These are phyloP conservation scores for Pseudogymnoascus sp. DNA, from an alignment of 2,329 filamentous ascomycete genomes.

Conservation along the genomic window DNA sequence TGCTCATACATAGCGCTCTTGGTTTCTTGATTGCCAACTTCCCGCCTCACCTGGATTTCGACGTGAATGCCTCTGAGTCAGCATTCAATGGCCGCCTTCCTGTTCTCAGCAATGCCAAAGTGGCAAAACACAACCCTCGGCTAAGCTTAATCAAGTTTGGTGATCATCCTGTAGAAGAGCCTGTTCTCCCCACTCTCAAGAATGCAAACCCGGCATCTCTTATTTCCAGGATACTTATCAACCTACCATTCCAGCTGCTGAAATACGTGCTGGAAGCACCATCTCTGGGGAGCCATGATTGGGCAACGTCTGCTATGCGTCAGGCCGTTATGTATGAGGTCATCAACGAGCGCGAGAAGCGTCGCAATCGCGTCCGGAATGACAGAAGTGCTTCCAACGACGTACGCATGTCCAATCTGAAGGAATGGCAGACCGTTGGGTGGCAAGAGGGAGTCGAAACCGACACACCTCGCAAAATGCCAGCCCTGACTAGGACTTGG, in stretches of 20 bases:
- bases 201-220: slow-evolving; percentile 38
- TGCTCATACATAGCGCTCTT: slow-evolving; percentile 48
- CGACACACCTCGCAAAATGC: slow-evolving; percentile 11
- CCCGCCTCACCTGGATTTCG: slow-evolving; percentile 52
- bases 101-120: slow-evolving; percentile 23
- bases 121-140: slow-evolving; percentile 41
- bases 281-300: slow-evolving; percentile 45
- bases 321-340: slow-evolving; percentile 43
- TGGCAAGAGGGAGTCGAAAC: slow-evolving; percentile 28
- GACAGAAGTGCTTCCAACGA: slow-evolving; percentile 21
- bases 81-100: slow-evolving; percentile 42
- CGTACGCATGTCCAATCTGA: slow-evolving; percentile 22
- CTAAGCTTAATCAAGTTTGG: slow-evolving; percentile 64
- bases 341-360: slow-evolving; percentile 50
- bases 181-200: slow-evolving; percentile 23
- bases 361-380: slow-evolving; percentile 33
- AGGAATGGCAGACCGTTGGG: slow-evolving; percentile 28
- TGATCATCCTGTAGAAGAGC: slow-evolving; percentile 44
- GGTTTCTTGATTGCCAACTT: slow-evolving; percentile 56
- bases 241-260: slow-evolving; percentile 60
- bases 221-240: slow-evolving; percentile 57
- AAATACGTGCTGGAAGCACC: slow-evolving; percentile 58
- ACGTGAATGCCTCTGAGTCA: slow-evolving; percentile 41
- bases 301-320: slow-evolving; percentile 40
- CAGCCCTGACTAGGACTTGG: slow-evolving; percentile 21